Evolutionary conservation across 1,284 basidiomycete genomes (phyloP), one percentile per base, ranked within the genome.

Genomic region (Cryptococcus hybrid): DNA sequence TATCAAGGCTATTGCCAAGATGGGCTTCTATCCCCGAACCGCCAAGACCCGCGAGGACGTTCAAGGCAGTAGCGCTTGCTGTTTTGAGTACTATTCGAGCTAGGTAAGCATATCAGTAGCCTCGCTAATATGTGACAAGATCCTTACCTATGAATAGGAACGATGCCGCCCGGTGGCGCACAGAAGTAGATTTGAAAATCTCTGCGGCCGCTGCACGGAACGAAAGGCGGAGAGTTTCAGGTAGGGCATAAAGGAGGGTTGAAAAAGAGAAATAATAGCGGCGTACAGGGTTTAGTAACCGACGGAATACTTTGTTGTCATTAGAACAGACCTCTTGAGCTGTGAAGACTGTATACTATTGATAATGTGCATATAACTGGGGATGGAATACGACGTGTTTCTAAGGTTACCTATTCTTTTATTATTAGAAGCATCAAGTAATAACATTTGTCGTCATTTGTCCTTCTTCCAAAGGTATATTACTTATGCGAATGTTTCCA

Each of bases 1-100:
- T 34, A 80, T 90, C 54, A 85, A 88, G 40, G 83, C 86, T 5
- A 90, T 93, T 64, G 87, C 90, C 1, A 82, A 82, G 44, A 87
- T 90, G 70, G 90, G 89, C 3, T 91, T 83, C 76, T 5, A 15
- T 44, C 5, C 64, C 80, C 1, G 57, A 58, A 59, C 77, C 47
- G 55, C 67, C 53, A 76, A 72, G 64, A 80, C 59, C 79, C 60
- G 71, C 65, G 50, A 80, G 80, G 11, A 83, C 81, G 7, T 73
- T 92, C 35, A 88, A 85, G 69, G 82, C 81, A 42, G 81, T 84
- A 11, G 88, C 79, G 1, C 73, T 84, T 38, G 82, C 83, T 24
- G 79, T 90, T 2, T 65, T 90, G 43, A 89, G 91, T 77, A 72
- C 88, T 39, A 78, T 83, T 42, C 84, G 89, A 47, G 80, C 82